A percentile compares a stretch with the other conserved stretches of the same genome.
Conservation (phyloP, 495 filamentous ascomycete species). For the Daldinia grandis region DNA sequence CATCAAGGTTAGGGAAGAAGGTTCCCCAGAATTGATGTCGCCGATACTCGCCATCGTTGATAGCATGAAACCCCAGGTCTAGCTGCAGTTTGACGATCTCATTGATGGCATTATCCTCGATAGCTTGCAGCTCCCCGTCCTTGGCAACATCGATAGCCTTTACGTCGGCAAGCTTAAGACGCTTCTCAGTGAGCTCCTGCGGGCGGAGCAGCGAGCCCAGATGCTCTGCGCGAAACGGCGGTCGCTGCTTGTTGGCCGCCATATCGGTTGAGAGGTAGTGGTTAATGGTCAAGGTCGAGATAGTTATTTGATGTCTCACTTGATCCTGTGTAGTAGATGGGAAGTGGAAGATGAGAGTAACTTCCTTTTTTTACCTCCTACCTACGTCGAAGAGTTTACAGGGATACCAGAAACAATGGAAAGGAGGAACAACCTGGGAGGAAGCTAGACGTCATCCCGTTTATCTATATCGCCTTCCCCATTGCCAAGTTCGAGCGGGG, state of each 20-base stretch:
- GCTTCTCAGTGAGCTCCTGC: conserved; percentile 64
- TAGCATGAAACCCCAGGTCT: conserved; percentile 67
- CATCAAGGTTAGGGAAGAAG: conserved; percentile 73
- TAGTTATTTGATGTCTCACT: not conserved
- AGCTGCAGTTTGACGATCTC: conserved; percentile 68
- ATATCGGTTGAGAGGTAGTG: conserved; percentile 21
- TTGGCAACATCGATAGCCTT: conserved; percentile 46
- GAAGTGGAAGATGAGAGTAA: not conserved
- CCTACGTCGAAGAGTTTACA: not conserved
- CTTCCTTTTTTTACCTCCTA: not conserved
- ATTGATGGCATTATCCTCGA: conserved; percentile 68
- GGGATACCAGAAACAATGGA: not conserved
- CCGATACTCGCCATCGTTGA: conserved; percentile 76
- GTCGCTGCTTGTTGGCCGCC: conserved; percentile 59
- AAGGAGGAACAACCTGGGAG: not conserved
- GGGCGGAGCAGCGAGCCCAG: conserved; percentile 75
- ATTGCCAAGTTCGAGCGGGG: conserved; percentile 37
- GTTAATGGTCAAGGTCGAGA: not conserved
- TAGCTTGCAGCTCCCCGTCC: conserved; percentile 51
- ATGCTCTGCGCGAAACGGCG: conserved; percentile 78
- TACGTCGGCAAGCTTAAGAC: conserved; percentile 57
- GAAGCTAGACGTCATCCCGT: conserved; percentile 34
- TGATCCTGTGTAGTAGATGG: not conserved
- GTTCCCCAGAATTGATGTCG: conserved; percentile 64
- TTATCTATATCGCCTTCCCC: conserved; percentile 29